Conservation (phyloP, 139 green algal genomes). For the Raphidocelis subcapitata region DNA sequence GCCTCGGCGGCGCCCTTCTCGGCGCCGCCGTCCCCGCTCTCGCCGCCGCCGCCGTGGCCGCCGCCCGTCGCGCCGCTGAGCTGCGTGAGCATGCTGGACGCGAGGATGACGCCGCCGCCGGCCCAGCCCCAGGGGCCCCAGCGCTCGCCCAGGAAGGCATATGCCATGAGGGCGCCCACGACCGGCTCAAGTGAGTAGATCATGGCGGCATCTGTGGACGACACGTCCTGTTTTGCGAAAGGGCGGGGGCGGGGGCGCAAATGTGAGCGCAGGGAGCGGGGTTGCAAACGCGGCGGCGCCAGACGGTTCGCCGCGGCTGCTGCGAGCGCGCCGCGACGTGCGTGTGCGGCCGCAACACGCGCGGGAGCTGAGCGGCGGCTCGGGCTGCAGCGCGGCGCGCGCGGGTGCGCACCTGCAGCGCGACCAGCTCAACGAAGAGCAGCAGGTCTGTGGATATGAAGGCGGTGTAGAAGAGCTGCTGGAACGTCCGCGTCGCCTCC, state of each 20-base stretch:
- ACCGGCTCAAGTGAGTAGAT: conserved; percentile 71
- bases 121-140: conserved; percentile 59
- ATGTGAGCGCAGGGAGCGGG: too few relatives aligned
- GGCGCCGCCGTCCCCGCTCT: too few relatives aligned
- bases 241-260: too few relatives aligned
- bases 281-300: too few relatives aligned
- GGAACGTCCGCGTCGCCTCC: not conserved
- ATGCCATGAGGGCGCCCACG: conserved; percentile 37
- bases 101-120: conserved; percentile 65
- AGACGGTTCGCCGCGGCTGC: too few relatives aligned
- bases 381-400: too few relatives aligned
- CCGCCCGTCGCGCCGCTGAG: conserved; percentile 1
- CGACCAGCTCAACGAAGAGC: conserved; percentile 69
- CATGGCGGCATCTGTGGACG: conserved; percentile 61
- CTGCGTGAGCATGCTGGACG: conserved; percentile 52
- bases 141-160: conserved; percentile 62
- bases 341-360: too few relatives aligned
- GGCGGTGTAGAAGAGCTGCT: conserved; percentile 14
- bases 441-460: conserved; percentile 67
- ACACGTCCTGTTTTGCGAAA: conserved; percentile 31
- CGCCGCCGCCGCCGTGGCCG: not conserved
- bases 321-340: too few relatives aligned
- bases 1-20: too few relatives aligned
- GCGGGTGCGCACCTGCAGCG: conserved; percentile 37
- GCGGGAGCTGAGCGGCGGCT: too few relatives aligned